Evolutionary conservation across 495 filamentous ascomycete species (phyloP), one percentile per base, ranked within the genome.

Genomic region (Aspergillus ellipticus): DNA sequence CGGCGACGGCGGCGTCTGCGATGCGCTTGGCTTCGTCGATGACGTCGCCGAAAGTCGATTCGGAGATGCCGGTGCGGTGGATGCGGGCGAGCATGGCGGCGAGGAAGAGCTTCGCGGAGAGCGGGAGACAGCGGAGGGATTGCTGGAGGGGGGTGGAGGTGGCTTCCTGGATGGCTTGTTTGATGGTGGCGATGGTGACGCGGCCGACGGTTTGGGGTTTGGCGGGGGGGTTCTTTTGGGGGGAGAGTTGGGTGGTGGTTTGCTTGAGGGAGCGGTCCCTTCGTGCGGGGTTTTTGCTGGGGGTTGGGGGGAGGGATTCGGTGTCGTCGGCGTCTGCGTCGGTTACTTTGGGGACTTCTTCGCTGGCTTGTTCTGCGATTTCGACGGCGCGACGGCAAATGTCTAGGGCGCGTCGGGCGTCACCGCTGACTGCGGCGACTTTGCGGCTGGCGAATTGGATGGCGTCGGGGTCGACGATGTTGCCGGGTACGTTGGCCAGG

Each of bases 311-410:
- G 7, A 70, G 53, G 5, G 68, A 66, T n/a, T 73, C 70, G 13
- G 60, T 59, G 15, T 74, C 69, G 2, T 74, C 74, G 7, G 58
- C 49, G 29, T 62, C 54, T 10, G 45, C 21, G 39, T 42, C 58
- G 33, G 54, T 20, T 46, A 72, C 63, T 62, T 64, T 53, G 19
- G 51, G 42, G 4, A 57, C 64, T 9, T 66, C 62, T 51, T 76
- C 77, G 24, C 74, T 70, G 28, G 90, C 84, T 48, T 87, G 80
- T 68, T 99, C 95, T 10, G 94, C 94, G 17, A 99, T 84, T 69
- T 99, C 95, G 7, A 99, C 94, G 2, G 95, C 95, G 48, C 95
- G 84, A 1, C 95, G 82, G 66, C 95, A 99, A 47, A 99, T 97
- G 64, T 99, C 95, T 7, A 99, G 76, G 3, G 92, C 93, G 21